phyloP scores from a whole-genome alignment of 352 stramenopile genomes.

The Elongisporangium anandrum region DNA sequence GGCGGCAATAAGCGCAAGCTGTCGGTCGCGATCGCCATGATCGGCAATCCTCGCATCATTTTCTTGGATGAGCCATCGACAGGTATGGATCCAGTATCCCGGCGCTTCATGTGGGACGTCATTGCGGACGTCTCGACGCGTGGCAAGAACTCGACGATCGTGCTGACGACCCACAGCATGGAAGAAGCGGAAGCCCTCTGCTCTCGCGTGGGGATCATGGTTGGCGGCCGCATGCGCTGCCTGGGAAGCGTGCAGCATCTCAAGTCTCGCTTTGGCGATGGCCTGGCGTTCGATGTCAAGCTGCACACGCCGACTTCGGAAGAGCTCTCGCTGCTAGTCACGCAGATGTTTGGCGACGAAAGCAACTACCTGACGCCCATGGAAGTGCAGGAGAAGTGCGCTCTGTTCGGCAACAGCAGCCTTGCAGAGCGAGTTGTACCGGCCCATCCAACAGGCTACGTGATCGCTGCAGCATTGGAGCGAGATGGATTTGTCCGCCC shows the following conservation, averaged over 20 bases:
- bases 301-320: conserved; percentile 14
- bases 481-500: conserved; percentile 30
- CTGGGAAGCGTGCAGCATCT: conserved; percentile 87
- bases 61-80: conserved; percentile 88
- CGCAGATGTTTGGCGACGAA: conserved; percentile 6
- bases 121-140: conserved; percentile 66
- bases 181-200: conserved; percentile 89
- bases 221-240: conserved; percentile 48
- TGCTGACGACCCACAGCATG: conserved; percentile 93
- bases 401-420: conserved; percentile 26
- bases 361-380: conserved; percentile 27
- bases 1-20: conserved; percentile 93
- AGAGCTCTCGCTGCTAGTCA: conserved; percentile 5
- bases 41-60: conserved; percentile 87
- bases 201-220: conserved; percentile 91
- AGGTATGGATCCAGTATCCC: conserved; percentile 91
- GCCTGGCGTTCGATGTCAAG: conserved; percentile 83
- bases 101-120: conserved; percentile 90
- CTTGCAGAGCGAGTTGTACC: conserved; percentile 25
- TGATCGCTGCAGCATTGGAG: conserved; percentile 33
- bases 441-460: conserved; percentile 55
- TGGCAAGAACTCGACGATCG: conserved; percentile 57
- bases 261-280: conserved; percentile 92
- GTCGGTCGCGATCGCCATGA: conserved; percentile 90
- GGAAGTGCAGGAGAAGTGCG: conserved; percentile 26